A percentile compares a stretch with the other conserved stretches of the same genome.
phyloP scores from a whole-genome alignment of 257 asterid genomes.

The Cordia subcordata region DNA sequence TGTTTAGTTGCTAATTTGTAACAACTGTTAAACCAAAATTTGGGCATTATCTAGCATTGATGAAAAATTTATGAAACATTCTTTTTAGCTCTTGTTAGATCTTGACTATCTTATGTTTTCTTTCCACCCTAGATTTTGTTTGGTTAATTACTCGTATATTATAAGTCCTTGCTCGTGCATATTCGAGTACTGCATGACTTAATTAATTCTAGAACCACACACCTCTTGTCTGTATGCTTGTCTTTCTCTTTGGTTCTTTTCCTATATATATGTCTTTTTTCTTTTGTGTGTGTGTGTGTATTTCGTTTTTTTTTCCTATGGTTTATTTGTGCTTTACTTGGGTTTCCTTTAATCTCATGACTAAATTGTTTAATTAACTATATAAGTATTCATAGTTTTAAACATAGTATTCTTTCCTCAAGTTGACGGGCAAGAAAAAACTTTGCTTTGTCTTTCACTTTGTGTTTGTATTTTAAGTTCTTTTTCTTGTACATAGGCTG shows the following conservation, averaged over 20 bases:
- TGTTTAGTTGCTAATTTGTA: too few species aligned
- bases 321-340: too few species aligned
- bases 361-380: too few species aligned
- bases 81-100: slow-evolving; percentile 34
- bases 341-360: background rate
- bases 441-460: background rate
- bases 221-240: too few species aligned
- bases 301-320: too few species aligned
- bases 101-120: slow-evolving; percentile 24
- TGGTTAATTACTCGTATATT: slow-evolving; percentile 11
- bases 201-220: slow-evolving; percentile 18
- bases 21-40: too few species aligned
- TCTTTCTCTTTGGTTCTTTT: slow-evolving; percentile 23
- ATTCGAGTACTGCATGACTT: slow-evolving; percentile 40
- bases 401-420: background rate
- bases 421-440: background rate
- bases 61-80: too few species aligned
- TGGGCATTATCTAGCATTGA: too few species aligned
- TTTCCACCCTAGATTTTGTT: slow-evolving; percentile 31
- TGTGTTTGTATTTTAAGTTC: too few species aligned
- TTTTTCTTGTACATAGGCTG: too few species aligned
- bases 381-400: background rate
- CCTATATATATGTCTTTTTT: too few species aligned
- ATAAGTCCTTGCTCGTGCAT: slow-evolving; percentile 51
- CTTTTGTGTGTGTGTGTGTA: too few species aligned